Evolutionary conservation across 768 basidiomycete species (phyloP).

Genomic region (Steccherinum ochraceum): DNA sequence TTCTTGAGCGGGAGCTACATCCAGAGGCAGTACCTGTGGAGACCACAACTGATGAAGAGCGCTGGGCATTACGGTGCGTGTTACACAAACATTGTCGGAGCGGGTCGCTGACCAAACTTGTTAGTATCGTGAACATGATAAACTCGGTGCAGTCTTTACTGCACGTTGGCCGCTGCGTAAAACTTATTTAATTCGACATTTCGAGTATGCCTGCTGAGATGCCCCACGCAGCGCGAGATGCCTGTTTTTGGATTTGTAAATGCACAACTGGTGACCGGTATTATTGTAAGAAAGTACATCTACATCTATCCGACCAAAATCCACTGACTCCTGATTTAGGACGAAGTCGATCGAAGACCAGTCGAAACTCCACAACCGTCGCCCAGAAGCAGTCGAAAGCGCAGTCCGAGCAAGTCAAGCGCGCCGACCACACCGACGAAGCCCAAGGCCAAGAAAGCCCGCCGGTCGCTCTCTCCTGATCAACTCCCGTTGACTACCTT

Average conservation of each 20-base stretch:
- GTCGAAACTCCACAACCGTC: not conserved
- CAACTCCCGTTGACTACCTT: conserved; percentile 17
- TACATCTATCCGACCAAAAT: no score
- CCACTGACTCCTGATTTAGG: no score
- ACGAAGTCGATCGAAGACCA: conserved; percentile 37
- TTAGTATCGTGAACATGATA: conserved; percentile 70
- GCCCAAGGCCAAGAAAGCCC: conserved; percentile 24
- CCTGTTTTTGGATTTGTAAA: conserved; percentile 77
- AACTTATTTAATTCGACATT: conserved; percentile 6
- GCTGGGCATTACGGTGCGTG: conserved; percentile 68
- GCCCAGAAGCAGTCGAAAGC: conserved; percentile 1
- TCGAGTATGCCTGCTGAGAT: not conserved
- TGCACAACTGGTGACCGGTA: conserved; percentile 57
- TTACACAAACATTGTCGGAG: not conserved
- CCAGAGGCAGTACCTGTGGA: conserved; percentile 50
- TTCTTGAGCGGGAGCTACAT: conserved; percentile 66
- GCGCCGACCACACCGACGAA: conserved; percentile 17
- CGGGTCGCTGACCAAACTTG: conserved; percentile 1
- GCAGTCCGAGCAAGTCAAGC: conserved; percentile 13
- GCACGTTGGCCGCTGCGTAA: conserved; percentile 44
- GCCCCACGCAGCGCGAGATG: not conserved
- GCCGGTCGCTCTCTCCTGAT: conserved; percentile 12
- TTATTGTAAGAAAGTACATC: conserved; percentile 54
- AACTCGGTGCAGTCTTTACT: conserved; percentile 51
- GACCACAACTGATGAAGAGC: conserved; percentile 54